Percentiles rank a stretch among this genome's conserved stretches.
Conservation (phyloP, 768 basidiomycete genomes). For the Suillus weaverae region DNA sequence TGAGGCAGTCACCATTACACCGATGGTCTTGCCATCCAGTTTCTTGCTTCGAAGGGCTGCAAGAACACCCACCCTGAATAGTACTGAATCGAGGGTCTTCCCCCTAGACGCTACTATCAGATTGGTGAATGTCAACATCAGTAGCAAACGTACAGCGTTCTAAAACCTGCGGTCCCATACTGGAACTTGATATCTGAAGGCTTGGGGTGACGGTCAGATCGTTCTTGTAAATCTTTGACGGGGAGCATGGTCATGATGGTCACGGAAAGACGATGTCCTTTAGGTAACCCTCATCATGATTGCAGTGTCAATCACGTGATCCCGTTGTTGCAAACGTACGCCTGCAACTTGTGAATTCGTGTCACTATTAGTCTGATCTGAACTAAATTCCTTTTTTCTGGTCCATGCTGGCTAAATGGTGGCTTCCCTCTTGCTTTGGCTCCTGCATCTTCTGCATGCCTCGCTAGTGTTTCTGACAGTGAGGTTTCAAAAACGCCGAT, state of each 20-base stretch:
- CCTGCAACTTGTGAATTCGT: not conserved
- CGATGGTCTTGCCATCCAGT: slow-evolving; percentile 88
- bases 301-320: slow-evolving; percentile 31
- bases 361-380: too few species aligned
- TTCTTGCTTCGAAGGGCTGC: slow-evolving; percentile 90
- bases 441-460: slow-evolving; percentile 61
- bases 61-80: slow-evolving; percentile 90
- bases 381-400: not conserved
- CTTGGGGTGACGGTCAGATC: slow-evolving; percentile 68
- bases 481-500: slow-evolving; percentile 39
- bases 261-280: not conserved
- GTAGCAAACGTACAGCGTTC: slow-evolving; percentile 68
- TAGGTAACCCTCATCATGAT: not conserved
- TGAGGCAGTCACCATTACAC: slow-evolving; percentile 99
- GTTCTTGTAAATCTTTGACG: slow-evolving; percentile 44
- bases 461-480: slow-evolving; percentile 41
- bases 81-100: slow-evolving; percentile 76
- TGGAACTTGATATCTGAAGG: slow-evolving; percentile 68
- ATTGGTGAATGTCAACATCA: slow-evolving; percentile 11
- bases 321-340: not conserved
- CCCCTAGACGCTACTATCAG: slow-evolving; percentile 45
- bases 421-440: slow-evolving; percentile 46
- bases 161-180: slow-evolving; percentile 95
- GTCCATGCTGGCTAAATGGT: slow-evolving; percentile 33
- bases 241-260: slow-evolving; percentile 38